Evolutionary conservation across 495 filamentous ascomycete species (phyloP), one percentile per base, ranked within the genome.

Genomic region (Penicillium steckii): DNA sequence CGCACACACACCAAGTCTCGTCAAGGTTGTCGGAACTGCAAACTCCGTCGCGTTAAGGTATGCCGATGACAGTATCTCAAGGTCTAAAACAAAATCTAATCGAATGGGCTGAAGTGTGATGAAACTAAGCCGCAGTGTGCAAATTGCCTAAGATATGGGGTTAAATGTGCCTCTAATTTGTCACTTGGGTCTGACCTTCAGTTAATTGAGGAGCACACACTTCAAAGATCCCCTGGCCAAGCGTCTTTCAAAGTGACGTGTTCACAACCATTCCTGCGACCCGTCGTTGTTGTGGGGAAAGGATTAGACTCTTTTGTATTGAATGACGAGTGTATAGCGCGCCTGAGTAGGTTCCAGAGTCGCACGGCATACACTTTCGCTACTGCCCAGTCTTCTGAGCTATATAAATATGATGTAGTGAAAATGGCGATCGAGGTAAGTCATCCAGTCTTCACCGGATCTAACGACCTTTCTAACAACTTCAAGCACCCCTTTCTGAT

Each of bases 1-100:
- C 56, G 62, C 13, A 32, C 40, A 9, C 66, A 69, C 37, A 64
- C 56, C 30, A 67, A 69, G 35, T 75, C 73, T 8, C 59, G 67
- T 44, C 57, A 46, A 19, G 73, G 72, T 19, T 76, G 73, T 50
- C 60, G 69, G 18, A 73, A 74, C 42, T 75, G 72, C 53, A 76
- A 74, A 53, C 65, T 76, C 37, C 62, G 72, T 18, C 69, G 61
- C 29, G 57, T 74, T 45, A 76, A 74, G 55, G 72, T 76, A 55
- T 37, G 66, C 43, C n/a, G 4, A 23, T 25, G 9, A 23, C 26
- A 3, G 33, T 13, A 17, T 7, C 46, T 13, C 18, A 3, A 12
- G 4, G 9, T 21, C 19, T 24, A 9, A 19, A 21, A 10, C 2
- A n/a, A 37, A 21, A 24, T 26, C 18, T 46, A 18, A 52, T 22